Evolutionary conservation across 2,329 filamentous ascomycete species (phyloP), one percentile per base, ranked within the genome.

Genomic region (Helicocarpus griseus): DNA sequence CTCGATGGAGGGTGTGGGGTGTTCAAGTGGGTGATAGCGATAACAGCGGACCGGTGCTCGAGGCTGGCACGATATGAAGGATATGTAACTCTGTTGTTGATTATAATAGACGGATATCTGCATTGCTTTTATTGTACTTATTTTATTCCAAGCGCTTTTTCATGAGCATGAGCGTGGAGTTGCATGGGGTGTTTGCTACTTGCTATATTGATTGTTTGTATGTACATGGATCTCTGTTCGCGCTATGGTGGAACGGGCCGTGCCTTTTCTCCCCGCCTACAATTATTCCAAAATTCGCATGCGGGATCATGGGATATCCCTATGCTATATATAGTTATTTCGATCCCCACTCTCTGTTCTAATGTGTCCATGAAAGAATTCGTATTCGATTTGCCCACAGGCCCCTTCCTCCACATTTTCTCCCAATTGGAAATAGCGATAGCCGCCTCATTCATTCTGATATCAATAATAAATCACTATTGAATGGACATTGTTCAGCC

Each of bases 1-100:
- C 61, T 17, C 61, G 63, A 48, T 72, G 69, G 69, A 67, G 67
- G 58, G 63, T 72, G 39, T 71, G 69, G 69, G 65, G 66, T 2
- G 61, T 71, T 24, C 69, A 70, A 54, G 55, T 61, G 41, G 59
- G 64, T 4, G 63, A 57, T 19, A 41, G 36, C 21, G 29, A 21
- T 13, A 26, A 14, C 26, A 17, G 9, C 28, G 14, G n/a, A 31
- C 33, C 13, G 24, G 7, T 9, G 14, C 13, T 21, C 9, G 21
- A 36, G 24, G 19, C 3, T 7, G 21, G 29, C 19, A 36, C 21
- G 29, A 24, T 9, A 17, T 47, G 45, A 47, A 6, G 13, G 45
- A 11, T 5, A 24, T 36, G 31, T 3, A 38, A 47, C 26, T 47
- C 31, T 38, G 24, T 36, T 36, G 21, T n/a, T 47, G 29, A 14